Percentiles rank a stretch among this genome's conserved stretches.
Evolutionary conservation across 176 grass and related monocot genomes (phyloP).

Genomic region (Triticum monococcum): DNA sequence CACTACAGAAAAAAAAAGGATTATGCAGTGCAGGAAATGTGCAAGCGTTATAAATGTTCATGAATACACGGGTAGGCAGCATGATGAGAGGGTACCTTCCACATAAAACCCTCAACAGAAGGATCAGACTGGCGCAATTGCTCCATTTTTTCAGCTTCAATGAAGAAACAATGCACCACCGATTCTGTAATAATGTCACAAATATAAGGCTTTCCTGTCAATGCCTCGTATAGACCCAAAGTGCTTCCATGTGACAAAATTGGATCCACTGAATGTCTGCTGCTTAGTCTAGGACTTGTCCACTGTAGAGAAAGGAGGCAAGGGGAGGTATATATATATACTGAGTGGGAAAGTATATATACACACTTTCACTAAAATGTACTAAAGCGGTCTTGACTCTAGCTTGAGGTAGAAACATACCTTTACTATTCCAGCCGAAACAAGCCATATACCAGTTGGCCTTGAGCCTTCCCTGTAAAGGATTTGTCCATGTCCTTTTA

Average conservation of each 20-base stretch:
- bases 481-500: constrained; percentile 52
- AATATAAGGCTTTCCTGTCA: constrained; percentile 78
- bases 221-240: constrained; percentile 83
- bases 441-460: constrained; percentile 76
- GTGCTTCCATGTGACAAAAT: constrained; percentile 81
- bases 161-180: constrained; percentile 82
- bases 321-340: too few species aligned
- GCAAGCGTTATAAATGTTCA: too few species aligned
- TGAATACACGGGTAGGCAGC: not conserved
- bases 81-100: constrained; percentile 59
- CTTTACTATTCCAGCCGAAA: constrained; percentile 84
- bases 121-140: constrained; percentile 55
- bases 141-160: constrained; percentile 78
- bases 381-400: not conserved
- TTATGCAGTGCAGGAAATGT: not conserved
- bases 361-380: not conserved
- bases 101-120: constrained; percentile 74
- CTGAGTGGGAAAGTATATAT: not conserved
- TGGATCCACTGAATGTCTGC: constrained; percentile 75
- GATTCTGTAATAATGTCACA: constrained; percentile 87
- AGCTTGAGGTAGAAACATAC: constrained; percentile 29
- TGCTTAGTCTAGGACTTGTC: constrained; percentile 65
- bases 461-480: constrained; percentile 82
- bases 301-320: constrained; percentile 46
- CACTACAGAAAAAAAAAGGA: not conserved